These are phyloP conservation scores for Phalaenopsis hybrid DNA, from an alignment of 116 monocot species.

Conservation along the genomic window DNA sequence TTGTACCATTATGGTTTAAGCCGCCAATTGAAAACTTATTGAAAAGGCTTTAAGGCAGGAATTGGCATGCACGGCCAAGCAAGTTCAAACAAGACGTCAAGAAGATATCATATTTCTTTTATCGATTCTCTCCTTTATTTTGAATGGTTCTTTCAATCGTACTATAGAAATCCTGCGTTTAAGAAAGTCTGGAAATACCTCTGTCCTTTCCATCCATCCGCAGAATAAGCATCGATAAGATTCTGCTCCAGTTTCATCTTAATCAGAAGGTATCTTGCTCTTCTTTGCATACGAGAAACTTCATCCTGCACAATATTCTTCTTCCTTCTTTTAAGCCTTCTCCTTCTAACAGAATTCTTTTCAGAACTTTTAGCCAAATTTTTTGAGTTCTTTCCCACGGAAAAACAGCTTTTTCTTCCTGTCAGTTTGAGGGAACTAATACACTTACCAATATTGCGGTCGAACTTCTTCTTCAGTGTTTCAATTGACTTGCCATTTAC, in stretches of 20 bases:
- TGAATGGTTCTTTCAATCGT: neutral
- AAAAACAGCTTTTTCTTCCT: constrained; percentile 10
- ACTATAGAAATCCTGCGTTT: neutral
- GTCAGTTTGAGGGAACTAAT: constrained; percentile 11
- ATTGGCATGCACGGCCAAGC: constrained; percentile 2
- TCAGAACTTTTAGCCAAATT: constrained; percentile 12
- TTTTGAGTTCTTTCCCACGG: constrained; percentile 7
- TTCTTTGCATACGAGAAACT: constrained; percentile 52
- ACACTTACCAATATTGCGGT: constrained; percentile 13
- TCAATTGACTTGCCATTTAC: constrained; percentile 11
- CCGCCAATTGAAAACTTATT: neutral
- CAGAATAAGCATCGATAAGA: constrained; percentile 85
- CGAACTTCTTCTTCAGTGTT: constrained; percentile 11
- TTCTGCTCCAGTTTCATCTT: constrained; percentile 82
- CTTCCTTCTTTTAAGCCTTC: constrained; percentile 36
- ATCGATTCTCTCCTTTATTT: neutral
- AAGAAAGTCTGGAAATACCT: constrained; percentile 32
- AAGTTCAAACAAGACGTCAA: neutral
- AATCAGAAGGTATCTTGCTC: constrained; percentile 66
- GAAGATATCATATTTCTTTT: neutral
- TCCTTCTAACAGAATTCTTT: constrained; percentile 21
- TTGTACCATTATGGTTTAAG: neutral
- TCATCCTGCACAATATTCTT: constrained; percentile 55
- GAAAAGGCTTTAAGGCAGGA: neutral
- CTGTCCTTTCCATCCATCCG: constrained; percentile 88